These are phyloP conservation scores for Aspergillus bridgeri DNA, from an alignment of 495 filamentous ascomycete species.

Conservation along the genomic window DNA sequence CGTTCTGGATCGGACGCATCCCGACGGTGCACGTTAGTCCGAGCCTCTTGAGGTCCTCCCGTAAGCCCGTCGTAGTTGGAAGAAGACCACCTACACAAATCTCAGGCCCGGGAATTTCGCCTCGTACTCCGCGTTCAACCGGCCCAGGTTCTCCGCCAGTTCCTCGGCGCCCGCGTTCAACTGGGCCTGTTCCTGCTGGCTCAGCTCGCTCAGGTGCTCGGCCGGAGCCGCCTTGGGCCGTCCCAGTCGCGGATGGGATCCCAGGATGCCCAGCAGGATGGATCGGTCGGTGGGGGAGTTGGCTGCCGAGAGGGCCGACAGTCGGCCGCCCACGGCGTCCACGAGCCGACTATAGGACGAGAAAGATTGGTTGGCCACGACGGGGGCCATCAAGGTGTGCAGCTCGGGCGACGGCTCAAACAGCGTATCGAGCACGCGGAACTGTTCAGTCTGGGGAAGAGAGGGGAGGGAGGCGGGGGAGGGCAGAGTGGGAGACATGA, in stretches of 20 bases:
- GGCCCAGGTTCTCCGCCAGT: constrained; percentile 42
- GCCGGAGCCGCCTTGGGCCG: constrained; percentile 53
- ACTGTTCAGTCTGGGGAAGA: constrained; percentile 54
- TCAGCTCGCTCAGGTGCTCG: constrained; percentile 65
- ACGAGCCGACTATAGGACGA: constrained; percentile 57
- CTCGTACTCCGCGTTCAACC: constrained; percentile 81
- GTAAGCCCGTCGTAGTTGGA: too few relatives aligned
- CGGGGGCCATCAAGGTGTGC: constrained; percentile 64
- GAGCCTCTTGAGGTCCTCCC: too few relatives aligned
- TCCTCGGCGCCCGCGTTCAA: constrained; percentile 55
- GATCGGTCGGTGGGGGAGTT: constrained; percentile 47
- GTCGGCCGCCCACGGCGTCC: constrained; percentile 52
- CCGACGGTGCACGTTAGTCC: background rate
- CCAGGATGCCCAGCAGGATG: constrained; percentile 67
- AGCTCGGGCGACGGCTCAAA: constrained; percentile 82
- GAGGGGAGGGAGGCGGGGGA: constrained; percentile 47
- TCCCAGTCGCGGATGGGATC: constrained; percentile 85
- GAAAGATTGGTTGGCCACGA: constrained; percentile 62
- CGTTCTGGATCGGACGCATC: constrained; percentile 50
- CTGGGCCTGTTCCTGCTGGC: constrained; percentile 74
- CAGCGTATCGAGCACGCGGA: constrained; percentile 69
- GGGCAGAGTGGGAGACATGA: constrained; percentile 42
- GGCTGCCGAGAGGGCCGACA: constrained; percentile 49
- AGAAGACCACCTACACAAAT: constrained; percentile 75
- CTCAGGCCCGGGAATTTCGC: constrained; percentile 73